These are phyloP conservation scores for Colletotrichum incanum DNA, from an alignment of 2,329 filamentous ascomycete genomes.

Conservation along the genomic window DNA sequence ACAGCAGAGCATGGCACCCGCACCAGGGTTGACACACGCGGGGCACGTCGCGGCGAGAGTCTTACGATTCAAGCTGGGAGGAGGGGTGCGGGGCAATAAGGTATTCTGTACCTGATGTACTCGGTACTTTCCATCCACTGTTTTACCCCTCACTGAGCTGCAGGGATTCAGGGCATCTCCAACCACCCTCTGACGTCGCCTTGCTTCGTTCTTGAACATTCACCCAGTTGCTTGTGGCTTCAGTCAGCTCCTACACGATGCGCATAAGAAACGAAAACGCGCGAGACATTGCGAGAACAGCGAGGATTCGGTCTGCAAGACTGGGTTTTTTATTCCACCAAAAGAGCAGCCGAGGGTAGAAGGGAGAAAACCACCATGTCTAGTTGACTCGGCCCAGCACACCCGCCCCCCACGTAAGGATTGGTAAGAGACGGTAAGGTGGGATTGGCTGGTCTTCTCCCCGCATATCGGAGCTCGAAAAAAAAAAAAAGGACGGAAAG, in stretches of 20 bases:
- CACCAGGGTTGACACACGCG: constrained; percentile 4
- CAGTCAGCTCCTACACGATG: background rate
- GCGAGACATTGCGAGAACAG: background rate
- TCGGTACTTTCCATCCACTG: background rate
- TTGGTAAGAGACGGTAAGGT: background rate
- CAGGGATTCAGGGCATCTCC: constrained; percentile 24
- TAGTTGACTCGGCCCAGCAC: background rate
- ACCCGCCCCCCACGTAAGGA: constrained; percentile 23
- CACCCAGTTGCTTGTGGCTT: background rate
- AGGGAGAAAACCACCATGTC: background rate
- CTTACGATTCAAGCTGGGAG: constrained; percentile 14
- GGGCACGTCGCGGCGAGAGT: constrained; percentile 16
- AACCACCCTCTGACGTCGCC: constrained; percentile 30
- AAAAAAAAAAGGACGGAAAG: background rate
- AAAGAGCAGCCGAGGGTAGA: background rate
- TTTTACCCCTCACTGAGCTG: constrained; percentile 31
- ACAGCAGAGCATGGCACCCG: background rate
- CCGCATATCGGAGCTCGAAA: constrained; percentile 29
- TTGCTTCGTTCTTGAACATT: background rate
- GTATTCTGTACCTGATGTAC: background rate
- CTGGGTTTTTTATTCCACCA: background rate
- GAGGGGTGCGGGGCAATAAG: constrained; percentile 20
- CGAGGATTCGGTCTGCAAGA: background rate
- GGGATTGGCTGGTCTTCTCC: constrained; percentile 22
- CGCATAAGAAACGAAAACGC: background rate